Evolutionary conservation across 1,284 basidiomycete species (phyloP).

Genomic region (Sphaerobolus stellatus): DNA sequence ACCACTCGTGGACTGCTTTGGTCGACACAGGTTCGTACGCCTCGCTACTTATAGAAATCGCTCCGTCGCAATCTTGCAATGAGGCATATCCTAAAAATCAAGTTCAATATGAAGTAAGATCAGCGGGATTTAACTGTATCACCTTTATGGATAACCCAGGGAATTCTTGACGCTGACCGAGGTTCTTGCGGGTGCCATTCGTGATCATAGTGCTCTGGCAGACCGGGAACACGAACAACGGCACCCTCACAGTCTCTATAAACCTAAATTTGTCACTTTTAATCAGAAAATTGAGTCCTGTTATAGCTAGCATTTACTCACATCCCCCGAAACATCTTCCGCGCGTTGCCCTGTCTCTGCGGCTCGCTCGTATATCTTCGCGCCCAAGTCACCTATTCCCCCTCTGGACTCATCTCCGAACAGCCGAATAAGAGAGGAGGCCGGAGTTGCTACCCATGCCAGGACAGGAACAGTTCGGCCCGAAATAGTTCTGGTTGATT

Average conservation of each 20-base stretch:
- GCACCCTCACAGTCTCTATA: slow-evolving; percentile 2
- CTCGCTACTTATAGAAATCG: slow-evolving; percentile 6
- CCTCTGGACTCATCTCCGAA: slow-evolving; percentile 11
- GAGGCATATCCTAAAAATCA: slow-evolving; percentile 1
- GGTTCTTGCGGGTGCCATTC: slow-evolving; percentile 14
- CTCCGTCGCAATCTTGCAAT: slow-evolving; percentile 2
- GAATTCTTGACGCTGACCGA: slow-evolving; percentile 6
- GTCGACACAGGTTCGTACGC: slow-evolving; percentile 9
- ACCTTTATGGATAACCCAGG: slow-evolving; percentile 13
- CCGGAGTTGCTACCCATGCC: slow-evolving; percentile 12
- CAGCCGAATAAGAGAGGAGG: slow-evolving; percentile 12
- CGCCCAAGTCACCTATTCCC: slow-evolving; percentile 6
- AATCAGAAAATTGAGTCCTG: too few relatives aligned
- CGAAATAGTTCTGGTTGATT: not conserved
- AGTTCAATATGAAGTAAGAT: not conserved
- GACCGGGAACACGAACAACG: slow-evolving; percentile 4
- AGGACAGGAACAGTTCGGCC: slow-evolving; percentile 5
- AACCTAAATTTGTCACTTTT: not conserved
- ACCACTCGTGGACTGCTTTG: slow-evolving; percentile 9
- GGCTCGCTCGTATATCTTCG: slow-evolving; percentile 1
- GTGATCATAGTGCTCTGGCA: slow-evolving; percentile 11
- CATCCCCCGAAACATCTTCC: slow-evolving; percentile 10
- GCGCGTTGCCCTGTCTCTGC: not conserved
- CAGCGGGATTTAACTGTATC: not conserved
- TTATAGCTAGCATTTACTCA: not conserved